Evolutionary conservation across 208 protist species (phyloP).

Genomic region (Leishmania guyanensis): DNA sequence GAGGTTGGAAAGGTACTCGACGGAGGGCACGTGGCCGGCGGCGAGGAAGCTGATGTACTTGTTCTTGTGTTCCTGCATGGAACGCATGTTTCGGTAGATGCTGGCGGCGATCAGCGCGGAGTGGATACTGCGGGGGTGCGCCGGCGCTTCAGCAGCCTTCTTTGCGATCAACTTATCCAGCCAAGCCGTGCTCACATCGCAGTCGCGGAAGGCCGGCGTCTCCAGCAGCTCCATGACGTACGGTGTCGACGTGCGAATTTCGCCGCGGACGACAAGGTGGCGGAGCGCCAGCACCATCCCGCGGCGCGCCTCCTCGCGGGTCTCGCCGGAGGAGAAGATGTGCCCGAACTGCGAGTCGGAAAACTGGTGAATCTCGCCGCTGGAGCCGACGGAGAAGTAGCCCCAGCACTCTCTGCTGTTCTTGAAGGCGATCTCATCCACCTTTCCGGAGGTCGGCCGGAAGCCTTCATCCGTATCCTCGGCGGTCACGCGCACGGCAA

Average conservation of each 20-base stretch:
- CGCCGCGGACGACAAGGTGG: constrained; percentile 94
- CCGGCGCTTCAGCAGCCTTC: constrained; percentile 45
- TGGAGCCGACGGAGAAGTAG: constrained; percentile 96
- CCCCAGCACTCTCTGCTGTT: constrained; percentile 97
- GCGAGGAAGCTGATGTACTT: constrained; percentile 77
- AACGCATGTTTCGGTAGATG: constrained; percentile 64
- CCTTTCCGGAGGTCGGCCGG: constrained; percentile 94
- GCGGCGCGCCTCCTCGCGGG: constrained; percentile 93
- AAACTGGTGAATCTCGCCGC: constrained; percentile 93
- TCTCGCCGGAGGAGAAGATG: constrained; percentile 95
- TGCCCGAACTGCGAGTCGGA: constrained; percentile 99
- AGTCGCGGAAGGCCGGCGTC: constrained; percentile 77
- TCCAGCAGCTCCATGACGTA: constrained; percentile 94
- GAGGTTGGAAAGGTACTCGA: constrained; percentile 67
- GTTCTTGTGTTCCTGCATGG: constrained; percentile 46
- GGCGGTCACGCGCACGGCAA: constrained; percentile 97
- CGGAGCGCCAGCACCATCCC: constrained; percentile 92
- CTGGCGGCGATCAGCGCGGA: constrained; percentile 73
- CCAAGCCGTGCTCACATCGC: constrained; percentile 86
- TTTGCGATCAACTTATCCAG: constrained; percentile 82
- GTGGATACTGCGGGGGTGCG: constrained; percentile 63
- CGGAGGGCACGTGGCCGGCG: constrained; percentile 87
- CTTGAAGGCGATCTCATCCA: constrained; percentile 96
- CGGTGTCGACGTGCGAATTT: constrained; percentile 96
- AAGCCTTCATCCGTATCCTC: constrained; percentile 97